phyloP scores from a whole-genome alignment of 352 stramenopile genomes.

The Halophytophthora batemanensis region DNA sequence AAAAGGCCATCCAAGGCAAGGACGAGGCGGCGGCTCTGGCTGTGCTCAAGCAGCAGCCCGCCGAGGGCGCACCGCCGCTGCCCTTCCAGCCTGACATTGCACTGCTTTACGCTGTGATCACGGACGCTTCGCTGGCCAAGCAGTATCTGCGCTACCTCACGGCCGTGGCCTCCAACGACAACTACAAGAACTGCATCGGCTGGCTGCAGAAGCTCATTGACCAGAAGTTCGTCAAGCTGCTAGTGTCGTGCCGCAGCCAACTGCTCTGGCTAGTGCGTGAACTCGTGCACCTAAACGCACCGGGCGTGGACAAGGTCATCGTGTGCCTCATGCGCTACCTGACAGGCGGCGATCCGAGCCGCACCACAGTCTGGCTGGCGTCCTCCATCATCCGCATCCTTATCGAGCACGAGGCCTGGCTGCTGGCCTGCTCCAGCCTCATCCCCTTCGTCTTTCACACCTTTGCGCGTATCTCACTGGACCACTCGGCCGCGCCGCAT shows the following conservation, averaged over 20 bases:
- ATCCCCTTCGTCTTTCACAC: slow-evolving; percentile 84
- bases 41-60: slow-evolving; percentile 59
- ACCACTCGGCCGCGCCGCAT: slow-evolving; percentile 54
- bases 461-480: slow-evolving; percentile 66
- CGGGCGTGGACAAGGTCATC: slow-evolving; percentile 73
- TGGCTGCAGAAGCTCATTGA: slow-evolving; percentile 84
- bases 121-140: slow-evolving; percentile 65
- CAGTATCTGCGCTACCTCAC: slow-evolving; percentile 78
- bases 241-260: slow-evolving; percentile 71
- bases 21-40: slow-evolving; percentile 50
- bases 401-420: slow-evolving; percentile 74
- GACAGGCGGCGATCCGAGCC: slow-evolving; percentile 58
- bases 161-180: slow-evolving; percentile 45
- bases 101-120: slow-evolving; percentile 75
- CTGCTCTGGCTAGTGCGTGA: slow-evolving; percentile 79
- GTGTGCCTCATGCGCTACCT: slow-evolving; percentile 74
- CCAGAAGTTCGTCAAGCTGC: slow-evolving; percentile 75
- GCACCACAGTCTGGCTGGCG: slow-evolving; percentile 73
- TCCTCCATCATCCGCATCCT: slow-evolving; percentile 77
- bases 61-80: slow-evolving; percentile 29
- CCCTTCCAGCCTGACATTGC: slow-evolving; percentile 78
- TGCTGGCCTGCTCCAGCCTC: slow-evolving; percentile 65
- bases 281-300: slow-evolving; percentile 69
- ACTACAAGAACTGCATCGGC: slow-evolving; percentile 73
- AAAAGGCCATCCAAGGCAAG: slow-evolving; percentile 76